A percentile compares a stretch with the other conserved stretches of the same genome.
phyloP scores from a whole-genome alignment of 192 early-diverging fungal species.

The Entrophospora sp. region DNA sequence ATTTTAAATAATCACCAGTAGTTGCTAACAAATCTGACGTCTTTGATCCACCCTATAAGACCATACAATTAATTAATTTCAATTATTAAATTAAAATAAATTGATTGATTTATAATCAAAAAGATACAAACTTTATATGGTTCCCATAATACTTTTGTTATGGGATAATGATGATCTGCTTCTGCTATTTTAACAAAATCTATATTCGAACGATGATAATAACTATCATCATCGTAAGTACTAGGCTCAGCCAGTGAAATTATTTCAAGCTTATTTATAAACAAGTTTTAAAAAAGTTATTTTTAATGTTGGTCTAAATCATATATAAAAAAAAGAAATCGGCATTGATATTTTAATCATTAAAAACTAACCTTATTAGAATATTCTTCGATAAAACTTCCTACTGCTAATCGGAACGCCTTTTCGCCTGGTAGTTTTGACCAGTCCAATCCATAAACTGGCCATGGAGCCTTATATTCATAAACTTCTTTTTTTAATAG shows the following conservation, averaged over 20 bases:
- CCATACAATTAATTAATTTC: neutral
- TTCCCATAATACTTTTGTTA: conserved; percentile 87
- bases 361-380: no score
- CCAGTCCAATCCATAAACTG: no score
- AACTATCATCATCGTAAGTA: conserved; percentile 29
- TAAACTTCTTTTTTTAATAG: no score
- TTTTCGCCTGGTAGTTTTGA: no score
- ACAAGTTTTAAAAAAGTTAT: no score
- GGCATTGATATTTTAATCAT: no score
- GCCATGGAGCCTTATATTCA: no score
- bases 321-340: no score
- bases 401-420: no score
- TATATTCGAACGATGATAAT: conserved; percentile 28
- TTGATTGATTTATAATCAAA: no score
- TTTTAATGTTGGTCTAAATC: no score
- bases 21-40: conserved; percentile 80
- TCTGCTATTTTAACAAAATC: conserved; percentile 74
- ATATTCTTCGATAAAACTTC: no score
- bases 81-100: neutral
- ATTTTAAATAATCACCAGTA: conserved; percentile 79
- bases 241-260: conserved; percentile 47
- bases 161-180: conserved; percentile 76
- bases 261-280: conserved; percentile 63
- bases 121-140: conserved; percentile 57
- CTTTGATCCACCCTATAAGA: conserved; percentile 28